Evolutionary conservation across 768 basidiomycete genomes (phyloP).

Genomic region (Melanogaster broomeanus): DNA sequence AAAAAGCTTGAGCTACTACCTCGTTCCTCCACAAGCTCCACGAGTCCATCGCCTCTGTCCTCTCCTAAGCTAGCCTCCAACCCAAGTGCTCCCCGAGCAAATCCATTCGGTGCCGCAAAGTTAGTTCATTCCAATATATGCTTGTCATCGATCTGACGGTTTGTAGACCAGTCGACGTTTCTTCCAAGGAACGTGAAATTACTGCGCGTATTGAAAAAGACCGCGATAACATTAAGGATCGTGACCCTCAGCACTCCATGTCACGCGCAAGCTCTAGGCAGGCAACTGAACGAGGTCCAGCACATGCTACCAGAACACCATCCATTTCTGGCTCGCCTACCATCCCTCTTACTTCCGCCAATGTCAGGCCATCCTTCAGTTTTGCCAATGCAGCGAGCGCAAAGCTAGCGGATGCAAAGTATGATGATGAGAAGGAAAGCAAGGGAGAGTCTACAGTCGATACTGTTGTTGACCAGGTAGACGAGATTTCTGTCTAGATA

Average conservation of each 20-base stretch:
- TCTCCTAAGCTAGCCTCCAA: slow-evolving; percentile 71
- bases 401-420: slow-evolving; percentile 19
- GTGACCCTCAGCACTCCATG: slow-evolving; percentile 40
- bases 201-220: slow-evolving; percentile 71
- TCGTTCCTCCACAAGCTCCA: slow-evolving; percentile 66
- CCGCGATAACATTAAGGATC: slow-evolving; percentile 44
- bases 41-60: slow-evolving; percentile 71
- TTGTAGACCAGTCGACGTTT: slow-evolving; percentile 82
- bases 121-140: slow-evolving; percentile 34
- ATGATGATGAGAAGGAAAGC: slow-evolving; percentile 15
- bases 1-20: slow-evolving; percentile 87
- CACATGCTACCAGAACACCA: slow-evolving; percentile 32
- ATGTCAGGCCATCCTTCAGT: slow-evolving; percentile 72
- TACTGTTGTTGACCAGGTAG: slow-evolving; percentile 12
- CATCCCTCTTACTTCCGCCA: slow-evolving; percentile 41
- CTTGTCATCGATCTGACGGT: slow-evolving; percentile 8
- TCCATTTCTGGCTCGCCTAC: slow-evolving; percentile 24
- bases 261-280: slow-evolving; percentile 50
- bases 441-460: slow-evolving; percentile 13
- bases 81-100: slow-evolving; percentile 49
- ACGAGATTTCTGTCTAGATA: slow-evolving; percentile 17
- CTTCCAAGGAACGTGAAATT: slow-evolving; percentile 74
- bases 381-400: slow-evolving; percentile 75
- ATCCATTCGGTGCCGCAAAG: slow-evolving; percentile 89
- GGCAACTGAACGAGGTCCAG: slow-evolving; percentile 45